Base-by-base conservation (phyloP, 257 asterid genomes). In the Capsicum rhomboideum region DNA sequence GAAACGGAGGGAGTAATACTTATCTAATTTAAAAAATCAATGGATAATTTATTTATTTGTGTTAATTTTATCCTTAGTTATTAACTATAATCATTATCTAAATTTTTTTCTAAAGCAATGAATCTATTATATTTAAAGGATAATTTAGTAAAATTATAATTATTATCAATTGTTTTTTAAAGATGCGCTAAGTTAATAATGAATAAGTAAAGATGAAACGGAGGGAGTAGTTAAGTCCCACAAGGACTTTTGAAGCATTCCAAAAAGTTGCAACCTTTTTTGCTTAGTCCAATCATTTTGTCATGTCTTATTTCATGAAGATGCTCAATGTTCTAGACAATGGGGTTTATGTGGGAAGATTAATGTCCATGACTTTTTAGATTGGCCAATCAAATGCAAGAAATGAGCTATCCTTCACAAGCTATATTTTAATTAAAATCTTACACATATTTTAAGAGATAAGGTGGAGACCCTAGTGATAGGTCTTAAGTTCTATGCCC, bases 221-320 rank as follows among this genome's bases (percentile, higher is more conserved):
- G n/a, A n/a, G n/a, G n/a, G n/a, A n/a, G n/a, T n/a, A n/a, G n/a
- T n/a, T 18, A 50, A 77, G 81, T 50, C 63, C 81, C 63, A 23
- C 58, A 50, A 4, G 49, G 61, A 77, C 81, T 77, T 77, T 77
- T 50, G 28, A 26, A 28, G 63, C 18, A 77, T 77, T 77, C 61
- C 81, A 50, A 77, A 75, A 77, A 9, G 81, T 49, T 77, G 28
- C 6, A 8, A 8, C 44, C 29, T 77, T 74, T 71, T 77, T 50
- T 28, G 63, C 26, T 50, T 77, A 77, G 63, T 77, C 80, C 81
- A 77, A 77, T 77, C 63, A 75, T 75, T 75, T 75, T 75, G 81
- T 50, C 81, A 49, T 21, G 81, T 50, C 81, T 68, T 26, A 49
- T 50, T 77, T 49, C 63, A 77, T 50, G 10, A 50, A 75, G 81